Conservation (phyloP, 2,329 filamentous ascomycete genomes). For the Aaosphaeria pasadenensis region DNA sequence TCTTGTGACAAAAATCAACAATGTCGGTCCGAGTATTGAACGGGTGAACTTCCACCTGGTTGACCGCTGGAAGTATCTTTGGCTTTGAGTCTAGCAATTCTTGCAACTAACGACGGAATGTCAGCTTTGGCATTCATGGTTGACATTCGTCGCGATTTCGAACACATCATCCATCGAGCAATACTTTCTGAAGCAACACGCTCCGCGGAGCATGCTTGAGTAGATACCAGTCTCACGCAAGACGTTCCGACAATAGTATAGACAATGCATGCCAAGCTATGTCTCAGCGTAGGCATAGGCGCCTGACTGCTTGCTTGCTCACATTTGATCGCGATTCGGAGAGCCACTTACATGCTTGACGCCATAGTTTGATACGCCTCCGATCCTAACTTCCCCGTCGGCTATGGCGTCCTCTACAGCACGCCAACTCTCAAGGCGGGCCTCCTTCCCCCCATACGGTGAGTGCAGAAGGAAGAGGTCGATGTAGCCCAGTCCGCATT, state of each 20-base stretch:
- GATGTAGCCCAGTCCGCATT: conserved; percentile 68
- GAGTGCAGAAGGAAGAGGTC: conserved; percentile 79
- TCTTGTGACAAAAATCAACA: conserved; percentile 60
- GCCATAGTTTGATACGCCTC: conserved; percentile 77
- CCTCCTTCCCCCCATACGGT: conserved; percentile 69
- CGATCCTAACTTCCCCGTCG: conserved; percentile 67
- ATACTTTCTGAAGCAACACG: too few relatives aligned
- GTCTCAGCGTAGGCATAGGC: conserved; percentile 3
- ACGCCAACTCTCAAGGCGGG: conserved; percentile 69
- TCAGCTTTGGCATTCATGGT: too few relatives aligned
- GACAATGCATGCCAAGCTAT: too few relatives aligned
- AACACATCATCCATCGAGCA: too few relatives aligned
- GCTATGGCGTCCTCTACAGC: conserved; percentile 74
- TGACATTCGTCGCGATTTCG: too few relatives aligned
- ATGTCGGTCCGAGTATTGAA: conserved; percentile 75
- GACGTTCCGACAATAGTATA: too few relatives aligned
- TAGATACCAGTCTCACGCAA: too few relatives aligned
- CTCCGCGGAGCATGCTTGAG: too few relatives aligned
- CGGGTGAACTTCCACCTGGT: conserved; percentile 77
- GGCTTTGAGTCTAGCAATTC: conserved; percentile 65
- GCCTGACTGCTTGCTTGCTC: not conserved
- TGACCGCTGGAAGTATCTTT: conserved; percentile 64
- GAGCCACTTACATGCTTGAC: conserved; percentile 61
- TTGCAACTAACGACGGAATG: conserved; percentile 51
- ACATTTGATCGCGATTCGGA: too few relatives aligned